Base-by-base conservation (phyloP, 306 rosid genomes). In the Gleditsia sinensis region DNA sequence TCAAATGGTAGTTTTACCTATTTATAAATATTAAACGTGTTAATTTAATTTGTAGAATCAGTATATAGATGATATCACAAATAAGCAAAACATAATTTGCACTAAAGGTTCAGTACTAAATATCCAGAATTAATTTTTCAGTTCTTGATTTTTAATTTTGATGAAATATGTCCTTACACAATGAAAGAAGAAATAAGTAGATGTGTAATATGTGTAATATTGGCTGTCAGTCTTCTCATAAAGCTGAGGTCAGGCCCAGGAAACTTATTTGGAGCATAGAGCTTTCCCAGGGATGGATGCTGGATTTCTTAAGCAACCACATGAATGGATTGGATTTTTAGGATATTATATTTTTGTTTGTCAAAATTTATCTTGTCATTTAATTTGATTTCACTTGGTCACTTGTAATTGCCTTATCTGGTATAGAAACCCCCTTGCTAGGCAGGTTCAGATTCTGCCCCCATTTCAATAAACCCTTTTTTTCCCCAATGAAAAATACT, bases 111-210 rank as follows among this genome's bases (percentile, higher is more conserved):
- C 48, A 27, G 24, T 46, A 20, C 24, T 42, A 34, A 34, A 34
- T 28, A 34, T 34, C 0, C 7, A 34, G 32, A 37, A 14, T 39
- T 10, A 28, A 28, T 54, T 30, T 51, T 39, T 16, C n/a, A 70
- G 48, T 69, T 66, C 50, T 70, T 49, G 28, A 39, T 14, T 48
- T 19, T 51, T 37, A 28, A 56, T 61, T 58, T 48, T 30, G 49
- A 25, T 20, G 66, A 36, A 60, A 37, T 60, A 58, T 28, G 46
- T n/a, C 54, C 20, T 61, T 63, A 78, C 59, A 40, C 32, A 62
- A 21, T 39, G 62, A 60, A 67, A 27, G 33, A 14, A 69, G 45
- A 59, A 5, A 37, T 14, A 6, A 57, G 17, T 12, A 16, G 8
- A 28, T 57, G 28, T 62, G n/a, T n/a, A n/a, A n/a, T n/a, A n/a